These are phyloP conservation scores for Plasmodium billcollinsi DNA, from an alignment of 169 alveolate species.

Conservation along the genomic window DNA sequence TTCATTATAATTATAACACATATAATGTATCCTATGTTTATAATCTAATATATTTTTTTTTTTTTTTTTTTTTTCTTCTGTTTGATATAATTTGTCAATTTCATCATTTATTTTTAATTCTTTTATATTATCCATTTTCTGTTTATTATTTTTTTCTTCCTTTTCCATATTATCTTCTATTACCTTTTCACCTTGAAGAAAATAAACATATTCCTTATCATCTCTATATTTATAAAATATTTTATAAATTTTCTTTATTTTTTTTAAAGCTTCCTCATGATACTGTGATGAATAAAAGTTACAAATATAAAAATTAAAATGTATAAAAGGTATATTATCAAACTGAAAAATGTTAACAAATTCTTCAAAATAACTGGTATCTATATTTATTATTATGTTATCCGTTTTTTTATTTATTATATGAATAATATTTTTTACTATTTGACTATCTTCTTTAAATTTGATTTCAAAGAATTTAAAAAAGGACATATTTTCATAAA, in stretches of 20 bases:
- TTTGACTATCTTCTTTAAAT: constrained; percentile 1
- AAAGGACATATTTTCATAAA: constrained; percentile 55
- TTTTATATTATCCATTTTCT: too few relatives aligned
- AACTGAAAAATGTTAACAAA: constrained; percentile 43
- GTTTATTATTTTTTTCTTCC: neutral
- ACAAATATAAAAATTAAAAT: constrained; percentile 24
- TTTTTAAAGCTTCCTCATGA: constrained; percentile 23
- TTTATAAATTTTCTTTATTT: constrained; percentile 51
- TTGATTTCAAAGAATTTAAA: constrained; percentile 14
- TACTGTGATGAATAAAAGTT: constrained; percentile 12
- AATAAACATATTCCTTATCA: constrained; percentile 12
- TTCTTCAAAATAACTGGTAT: constrained; percentile 10
- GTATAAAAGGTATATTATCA: constrained; percentile 4
- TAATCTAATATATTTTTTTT: constrained; percentile 3
- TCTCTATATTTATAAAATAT: constrained; percentile 26
- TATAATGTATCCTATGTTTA: constrained; percentile 24
- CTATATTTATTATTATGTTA: constrained; percentile 5
- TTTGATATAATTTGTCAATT: neutral
- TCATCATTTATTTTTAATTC: neutral
- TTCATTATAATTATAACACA: constrained; percentile 47
- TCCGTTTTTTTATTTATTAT: neutral
- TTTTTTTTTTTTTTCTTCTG: neutral
- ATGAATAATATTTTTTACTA: neutral
- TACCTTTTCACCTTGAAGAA: neutral
- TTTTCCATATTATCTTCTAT: neutral